Evolutionary conservation across 2,329 filamentous ascomycete genomes (phyloP).

Genomic region (Mycosphaerella sp.): DNA sequence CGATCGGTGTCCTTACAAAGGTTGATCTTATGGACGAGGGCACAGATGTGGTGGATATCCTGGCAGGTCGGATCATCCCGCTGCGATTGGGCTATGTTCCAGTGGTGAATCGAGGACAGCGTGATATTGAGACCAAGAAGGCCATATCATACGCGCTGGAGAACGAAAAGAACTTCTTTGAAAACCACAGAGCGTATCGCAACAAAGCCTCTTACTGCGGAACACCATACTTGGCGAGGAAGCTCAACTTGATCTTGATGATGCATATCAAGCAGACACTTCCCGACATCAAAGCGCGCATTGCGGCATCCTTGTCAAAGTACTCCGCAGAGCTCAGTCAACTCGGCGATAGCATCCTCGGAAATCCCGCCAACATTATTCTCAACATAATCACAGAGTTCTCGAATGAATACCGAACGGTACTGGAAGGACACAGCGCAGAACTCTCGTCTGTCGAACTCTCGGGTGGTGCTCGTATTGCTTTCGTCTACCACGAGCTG

Average conservation of each 20-base stretch:
- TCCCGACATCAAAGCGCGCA: slow-evolving; percentile 96
- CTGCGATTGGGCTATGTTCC: slow-evolving; percentile 91
- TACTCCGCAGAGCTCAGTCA: slow-evolving; percentile 75
- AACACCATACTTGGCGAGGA: slow-evolving; percentile 91
- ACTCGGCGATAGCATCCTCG: slow-evolving; percentile 88
- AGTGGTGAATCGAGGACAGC: slow-evolving; percentile 94
- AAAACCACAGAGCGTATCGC: slow-evolving; percentile 95
- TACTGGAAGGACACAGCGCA: slow-evolving; percentile 92
- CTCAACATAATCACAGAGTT: slow-evolving; percentile 99
- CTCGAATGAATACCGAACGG: slow-evolving; percentile 92
- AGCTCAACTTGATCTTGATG: slow-evolving; percentile 98
- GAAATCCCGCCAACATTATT: slow-evolving; percentile 92
- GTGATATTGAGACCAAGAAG: slow-evolving; percentile 98
- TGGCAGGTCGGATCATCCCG: slow-evolving; percentile 95
- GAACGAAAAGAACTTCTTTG: slow-evolving; percentile 93
- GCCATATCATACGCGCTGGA: slow-evolving; percentile 85
- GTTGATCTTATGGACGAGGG: slow-evolving; percentile 99
- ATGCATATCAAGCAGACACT: slow-evolving; percentile 99
- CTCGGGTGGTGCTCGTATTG: slow-evolving; percentile 95
- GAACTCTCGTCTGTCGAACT: slow-evolving; percentile 92
- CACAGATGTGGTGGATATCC: slow-evolving; percentile 96
- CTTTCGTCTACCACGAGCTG: slow-evolving; percentile 97
- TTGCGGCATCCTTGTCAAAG: slow-evolving; percentile 88
- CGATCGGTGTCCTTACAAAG: slow-evolving; percentile 97
- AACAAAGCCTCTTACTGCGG: slow-evolving; percentile 99